phyloP scores from a whole-genome alignment of 352 stramenopile species.

The Phytopythium vexans region DNA sequence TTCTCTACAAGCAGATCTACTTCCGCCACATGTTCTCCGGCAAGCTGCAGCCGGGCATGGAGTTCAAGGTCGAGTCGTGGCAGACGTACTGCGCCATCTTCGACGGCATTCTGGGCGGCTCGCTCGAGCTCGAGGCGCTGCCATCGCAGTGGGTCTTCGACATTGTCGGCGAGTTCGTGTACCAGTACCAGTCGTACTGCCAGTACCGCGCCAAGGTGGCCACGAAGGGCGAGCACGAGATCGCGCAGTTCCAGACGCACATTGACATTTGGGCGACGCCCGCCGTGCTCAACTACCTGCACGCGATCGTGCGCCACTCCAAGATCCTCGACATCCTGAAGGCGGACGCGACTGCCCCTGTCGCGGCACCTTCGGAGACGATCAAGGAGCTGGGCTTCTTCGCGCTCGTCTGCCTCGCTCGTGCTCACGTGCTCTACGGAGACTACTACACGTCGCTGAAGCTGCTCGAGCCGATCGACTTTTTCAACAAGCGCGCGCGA shows the following conservation, averaged over 20 bases:
- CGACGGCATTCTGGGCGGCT: constrained; percentile 88
- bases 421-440: constrained; percentile 95
- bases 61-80: constrained; percentile 91
- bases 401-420: constrained; percentile 91
- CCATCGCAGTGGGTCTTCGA: constrained; percentile 98
- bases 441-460: constrained; percentile 95
- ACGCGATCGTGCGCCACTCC: constrained; percentile 89
- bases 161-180: constrained; percentile 98
- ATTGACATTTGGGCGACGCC: constrained; percentile 94
- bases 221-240: constrained; percentile 59
- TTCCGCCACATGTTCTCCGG: constrained; percentile 94
- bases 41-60: constrained; percentile 78
- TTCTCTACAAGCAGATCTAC: constrained; percentile 97
- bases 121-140: constrained; percentile 80
- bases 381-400: constrained; percentile 96
- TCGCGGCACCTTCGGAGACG: constrained; percentile 53
- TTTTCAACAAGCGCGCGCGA: constrained; percentile 78
- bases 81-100: constrained; percentile 95
- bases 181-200: constrained; percentile 99
- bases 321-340: constrained; percentile 91
- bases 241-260: constrained; percentile 61
- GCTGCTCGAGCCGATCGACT: constrained; percentile 89
- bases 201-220: constrained; percentile 91
- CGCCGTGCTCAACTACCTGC: constrained; percentile 95
- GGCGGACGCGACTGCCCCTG: constrained; percentile 9